Base-by-base conservation (phyloP, 208 protist genomes). In the Trypanosoma boissoni region DNA sequence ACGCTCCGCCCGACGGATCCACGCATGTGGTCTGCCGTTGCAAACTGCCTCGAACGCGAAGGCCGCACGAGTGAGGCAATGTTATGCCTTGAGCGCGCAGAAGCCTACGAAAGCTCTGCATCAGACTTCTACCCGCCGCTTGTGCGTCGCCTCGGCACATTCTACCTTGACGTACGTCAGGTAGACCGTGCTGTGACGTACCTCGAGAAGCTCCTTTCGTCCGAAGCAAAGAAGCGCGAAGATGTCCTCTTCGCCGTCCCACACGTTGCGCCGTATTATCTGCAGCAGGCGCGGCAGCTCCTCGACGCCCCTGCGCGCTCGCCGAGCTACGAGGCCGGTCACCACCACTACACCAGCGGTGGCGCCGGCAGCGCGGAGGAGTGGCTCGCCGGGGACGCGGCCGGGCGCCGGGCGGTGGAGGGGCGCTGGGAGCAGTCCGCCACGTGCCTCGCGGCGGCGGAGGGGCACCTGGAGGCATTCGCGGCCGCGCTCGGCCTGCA, bases 1-100 rank as follows among this genome's bases (percentile, higher is more conserved):
- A 78, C 78, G 16, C 74, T 98, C 3, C 72, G 95, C n/a, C 96
- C 97, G 2, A 93, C 86, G 12, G 97, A 99, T 69, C 74, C 89
- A 14, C 91, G 97, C 46, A 98, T 99, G 95, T 94, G 87, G 84
- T 73, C 64, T 10, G 87, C 87, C 18, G 81, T 91, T 7, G 81
- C 79, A 37, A 88, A 91, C 70, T 89, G 81, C 61, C 60, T 94
- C 8, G 81, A 86, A 59, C 78, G 88, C 53, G 82, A 89, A 46
- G 79, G 82, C 23, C 80, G 83, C n/a, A 58, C 64, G 5, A 51
- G 50, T 1, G 87, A 91, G 79, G 76, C 67, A 52, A 69, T 94
- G 48, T 58, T 74, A 3, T 94, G 87, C 67, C 72, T 91, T 16
- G 80, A 91, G 68, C 78, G 82, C 26, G 87, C 87, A 9, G 78